A percentile compares a stretch with the other conserved stretches of the same genome.
Evolutionary conservation across 2,329 filamentous ascomycete species (phyloP).

Genomic region (Cephalotrichum gorgonifer): DNA sequence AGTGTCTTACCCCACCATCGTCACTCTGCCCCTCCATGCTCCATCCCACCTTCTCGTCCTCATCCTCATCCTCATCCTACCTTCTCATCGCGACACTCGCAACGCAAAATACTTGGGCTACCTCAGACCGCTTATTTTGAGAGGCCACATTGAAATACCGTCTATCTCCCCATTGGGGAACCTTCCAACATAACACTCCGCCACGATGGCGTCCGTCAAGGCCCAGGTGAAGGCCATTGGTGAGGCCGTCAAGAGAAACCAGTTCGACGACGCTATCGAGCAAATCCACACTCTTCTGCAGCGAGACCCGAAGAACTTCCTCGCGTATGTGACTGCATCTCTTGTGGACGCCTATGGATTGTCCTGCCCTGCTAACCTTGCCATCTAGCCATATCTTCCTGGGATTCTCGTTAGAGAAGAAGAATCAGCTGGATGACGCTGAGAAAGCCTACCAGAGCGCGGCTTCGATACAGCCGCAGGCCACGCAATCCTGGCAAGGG

Average conservation of each 20-base stretch:
- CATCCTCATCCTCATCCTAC: too few species aligned
- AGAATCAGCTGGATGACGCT: slow-evolving; percentile 58
- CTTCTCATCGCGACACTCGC: too few species aligned
- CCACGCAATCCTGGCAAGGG: slow-evolving; percentile 85
- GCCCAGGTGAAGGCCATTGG: slow-evolving; percentile 72
- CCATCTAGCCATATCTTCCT: slow-evolving; percentile 64
- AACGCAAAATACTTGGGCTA: too few species aligned
- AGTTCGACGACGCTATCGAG: slow-evolving; percentile 65
- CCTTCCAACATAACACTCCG: not conserved
- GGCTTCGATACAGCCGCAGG: slow-evolving; percentile 58
- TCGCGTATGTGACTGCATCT: slow-evolving; percentile 51
- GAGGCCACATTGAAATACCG: too few species aligned
- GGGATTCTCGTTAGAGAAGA: slow-evolving; percentile 74
- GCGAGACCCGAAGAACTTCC: slow-evolving; percentile 69
- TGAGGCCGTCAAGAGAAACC: slow-evolving; percentile 64
- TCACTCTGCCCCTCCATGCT: too few species aligned
- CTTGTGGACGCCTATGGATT: not conserved
- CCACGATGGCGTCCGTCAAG: slow-evolving; percentile 49
- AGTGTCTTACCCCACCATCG: too few species aligned
- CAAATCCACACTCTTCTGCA: slow-evolving; percentile 61
- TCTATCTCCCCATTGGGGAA: too few species aligned
- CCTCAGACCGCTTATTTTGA: too few species aligned
- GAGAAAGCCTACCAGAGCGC: slow-evolving; percentile 69
- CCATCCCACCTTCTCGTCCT: too few species aligned
- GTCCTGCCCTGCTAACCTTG: not conserved